Conservation (phyloP, 2,329 filamentous ascomycete species). For the Trichophyton rubrum region DNA sequence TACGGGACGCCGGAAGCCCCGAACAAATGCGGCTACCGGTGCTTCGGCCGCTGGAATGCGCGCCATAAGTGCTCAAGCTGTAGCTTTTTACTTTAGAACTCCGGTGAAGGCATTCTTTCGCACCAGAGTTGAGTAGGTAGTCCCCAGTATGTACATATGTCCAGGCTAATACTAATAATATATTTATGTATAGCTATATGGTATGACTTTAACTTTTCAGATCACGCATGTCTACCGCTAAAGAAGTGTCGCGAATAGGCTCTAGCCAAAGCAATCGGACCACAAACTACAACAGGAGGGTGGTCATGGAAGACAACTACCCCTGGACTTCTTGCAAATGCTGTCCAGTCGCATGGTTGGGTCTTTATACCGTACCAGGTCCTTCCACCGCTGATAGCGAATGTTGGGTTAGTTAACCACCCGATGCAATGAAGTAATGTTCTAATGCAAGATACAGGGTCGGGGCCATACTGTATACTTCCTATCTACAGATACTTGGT, state of each 20-base stretch:
- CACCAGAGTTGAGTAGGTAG: slow-evolving; percentile 69
- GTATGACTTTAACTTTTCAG: slow-evolving; percentile 22
- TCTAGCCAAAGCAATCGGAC: slow-evolving; percentile 52
- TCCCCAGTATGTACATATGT: not conserved
- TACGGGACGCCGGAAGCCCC: slow-evolving; percentile 32
- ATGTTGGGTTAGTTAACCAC: slow-evolving; percentile 38
- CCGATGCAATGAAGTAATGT: not conserved
- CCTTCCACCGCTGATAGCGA: slow-evolving; percentile 50
- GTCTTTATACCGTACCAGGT: slow-evolving; percentile 52
- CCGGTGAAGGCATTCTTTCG: slow-evolving; percentile 89
- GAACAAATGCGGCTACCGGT: slow-evolving; percentile 52
- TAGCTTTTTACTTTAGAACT: slow-evolving; percentile 84
- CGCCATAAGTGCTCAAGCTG: slow-evolving; percentile 67
- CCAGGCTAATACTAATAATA: not conserved
- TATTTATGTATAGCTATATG: slow-evolving; percentile 35
- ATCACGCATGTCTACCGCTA: not conserved
- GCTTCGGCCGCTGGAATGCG: slow-evolving; percentile 78
- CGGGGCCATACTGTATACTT: slow-evolving; percentile 51
- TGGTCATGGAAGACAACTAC: slow-evolving; percentile 53
- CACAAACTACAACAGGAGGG: slow-evolving; percentile 30
- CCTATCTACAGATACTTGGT: slow-evolving; percentile 50
- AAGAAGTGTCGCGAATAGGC: slow-evolving; percentile 32
- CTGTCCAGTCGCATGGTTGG: slow-evolving; percentile 51
- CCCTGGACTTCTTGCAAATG: slow-evolving; percentile 48
- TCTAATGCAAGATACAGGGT: slow-evolving; percentile 30